phyloP scores from a whole-genome alignment of 208 protist species.

The Porcisia deanei region DNA sequence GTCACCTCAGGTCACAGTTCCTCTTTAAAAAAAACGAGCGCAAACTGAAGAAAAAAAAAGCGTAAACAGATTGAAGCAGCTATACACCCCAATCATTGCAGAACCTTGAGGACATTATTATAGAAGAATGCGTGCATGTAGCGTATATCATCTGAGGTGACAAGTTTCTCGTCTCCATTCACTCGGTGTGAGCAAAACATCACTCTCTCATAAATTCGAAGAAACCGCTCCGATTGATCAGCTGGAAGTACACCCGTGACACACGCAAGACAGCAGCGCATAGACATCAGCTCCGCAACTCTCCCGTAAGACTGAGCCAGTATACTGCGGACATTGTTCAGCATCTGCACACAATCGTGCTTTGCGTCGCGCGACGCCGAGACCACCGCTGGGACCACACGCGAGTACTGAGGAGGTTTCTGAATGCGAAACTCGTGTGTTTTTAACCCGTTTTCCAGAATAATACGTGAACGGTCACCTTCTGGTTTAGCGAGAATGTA shows the following conservation, averaged over 20 bases:
- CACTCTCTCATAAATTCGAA: slow-evolving; percentile 79
- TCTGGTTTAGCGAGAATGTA: slow-evolving; percentile 65
- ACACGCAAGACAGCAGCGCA: slow-evolving; percentile 85
- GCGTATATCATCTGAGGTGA: slow-evolving; percentile 85
- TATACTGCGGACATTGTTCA: slow-evolving; percentile 60
- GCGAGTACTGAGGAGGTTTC: slow-evolving; percentile 62
- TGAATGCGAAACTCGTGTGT: slow-evolving; percentile 56
- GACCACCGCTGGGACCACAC: slow-evolving; percentile 69
- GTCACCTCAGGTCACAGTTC: not conserved
- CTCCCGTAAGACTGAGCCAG: slow-evolving; percentile 59
- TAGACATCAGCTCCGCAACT: slow-evolving; percentile 75
- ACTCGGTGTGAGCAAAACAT: slow-evolving; percentile 73
- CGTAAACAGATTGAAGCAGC: slow-evolving; percentile 11
- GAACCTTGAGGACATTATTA: slow-evolving; percentile 77
- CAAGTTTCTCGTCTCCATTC: slow-evolving; percentile 47
- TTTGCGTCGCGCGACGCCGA: slow-evolving; percentile 63
- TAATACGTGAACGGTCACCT: slow-evolving; percentile 45
- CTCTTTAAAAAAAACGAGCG: not conserved
- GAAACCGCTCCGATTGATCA: slow-evolving; percentile 66
- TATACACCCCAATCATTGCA: slow-evolving; percentile 39
- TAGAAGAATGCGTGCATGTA: slow-evolving; percentile 91
- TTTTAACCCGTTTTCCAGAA: slow-evolving; percentile 76
- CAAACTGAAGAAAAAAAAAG: slow-evolving; percentile 3
- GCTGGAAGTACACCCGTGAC: slow-evolving; percentile 66
- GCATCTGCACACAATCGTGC: slow-evolving; percentile 75